Conservation (phyloP, 192 early-diverging fungal species). For the Podila verticillata region DNA sequence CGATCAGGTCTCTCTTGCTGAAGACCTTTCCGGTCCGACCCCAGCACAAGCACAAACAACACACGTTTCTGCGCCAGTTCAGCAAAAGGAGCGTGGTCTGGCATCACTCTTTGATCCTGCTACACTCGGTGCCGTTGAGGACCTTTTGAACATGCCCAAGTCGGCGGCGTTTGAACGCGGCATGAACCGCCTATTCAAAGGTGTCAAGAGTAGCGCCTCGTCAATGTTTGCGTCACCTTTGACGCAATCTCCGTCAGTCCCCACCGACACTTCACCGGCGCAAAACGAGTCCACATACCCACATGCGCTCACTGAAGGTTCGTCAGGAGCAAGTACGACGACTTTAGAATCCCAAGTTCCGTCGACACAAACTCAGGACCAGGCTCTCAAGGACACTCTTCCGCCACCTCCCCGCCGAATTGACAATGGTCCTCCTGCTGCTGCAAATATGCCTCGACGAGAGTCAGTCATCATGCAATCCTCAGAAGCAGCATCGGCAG, state of each 20-base stretch:
- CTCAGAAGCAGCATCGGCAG: too few species aligned
- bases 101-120: constrained; percentile 30
- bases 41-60: not conserved
- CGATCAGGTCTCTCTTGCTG: constrained; percentile 37
- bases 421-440: too few species aligned
- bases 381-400: too few species aligned
- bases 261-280: not conserved
- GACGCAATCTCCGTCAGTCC: not conserved
- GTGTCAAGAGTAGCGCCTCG: constrained; percentile 34
- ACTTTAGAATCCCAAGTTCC: too few species aligned
- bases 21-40: constrained; percentile 4
- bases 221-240: constrained; percentile 35
- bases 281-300: not conserved
- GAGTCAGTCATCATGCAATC: too few species aligned
- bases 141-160: constrained; percentile 44
- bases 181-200: constrained; percentile 40
- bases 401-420: too few species aligned
- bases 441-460: too few species aligned
- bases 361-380: too few species aligned
- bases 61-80: not conserved
- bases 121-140: constrained; percentile 40
- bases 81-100: constrained; percentile 20
- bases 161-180: constrained; percentile 47
- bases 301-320: not conserved
- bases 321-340: too few species aligned